Evolutionary conservation across 2,329 filamentous ascomycete species (phyloP), one percentile per base, ranked within the genome.

Genomic region (Venturia effusa): DNA sequence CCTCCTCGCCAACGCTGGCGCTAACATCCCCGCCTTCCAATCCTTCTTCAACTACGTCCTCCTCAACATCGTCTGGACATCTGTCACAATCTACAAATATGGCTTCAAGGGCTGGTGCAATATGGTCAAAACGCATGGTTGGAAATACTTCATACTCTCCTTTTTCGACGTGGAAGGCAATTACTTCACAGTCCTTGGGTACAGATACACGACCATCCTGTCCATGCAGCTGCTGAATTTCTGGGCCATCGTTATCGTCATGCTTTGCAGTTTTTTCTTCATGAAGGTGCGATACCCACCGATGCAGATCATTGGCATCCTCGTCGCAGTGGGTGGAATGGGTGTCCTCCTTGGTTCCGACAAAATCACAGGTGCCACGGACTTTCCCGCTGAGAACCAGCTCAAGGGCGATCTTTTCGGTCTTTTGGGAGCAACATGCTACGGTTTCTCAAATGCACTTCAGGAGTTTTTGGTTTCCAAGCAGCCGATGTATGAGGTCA

Each of bases 201-300:
- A 97, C 79, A 84, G 88, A 66, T 87, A 95, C 80, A 96, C 93
- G 63, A 97, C 92, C 71, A 88, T 97, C 69, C 83, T 97, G 60
- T 94, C 89, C 24, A 92, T 92, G 19, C 92, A 97, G 80, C 83
- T 99, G 62, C 91, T 99, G 78, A 97, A 97, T 81, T 97, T 97
- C 79, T 97, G 93, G 93, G 90, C 92, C 69, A 97, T 99, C 69
- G 90, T 96, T 61, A 87, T 93, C 67, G 94, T 99, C 27, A 91
- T 97, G 24, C 73, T 89, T 66, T 78, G 97, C 68, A 96, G 91
- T 34, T 92, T 96, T 77, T 68, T 87, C 67, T 80, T 97, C 69
- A 84, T 99, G 65, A 83, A 82, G 68, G 94, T 99, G 55, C 89
- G 94, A 70, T 99, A 99, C 82, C 90, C 92, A 78, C 79, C 84